These are phyloP conservation scores for Clausena lansium DNA, from an alignment of 345 rosid genomes.

Conservation along the genomic window DNA sequence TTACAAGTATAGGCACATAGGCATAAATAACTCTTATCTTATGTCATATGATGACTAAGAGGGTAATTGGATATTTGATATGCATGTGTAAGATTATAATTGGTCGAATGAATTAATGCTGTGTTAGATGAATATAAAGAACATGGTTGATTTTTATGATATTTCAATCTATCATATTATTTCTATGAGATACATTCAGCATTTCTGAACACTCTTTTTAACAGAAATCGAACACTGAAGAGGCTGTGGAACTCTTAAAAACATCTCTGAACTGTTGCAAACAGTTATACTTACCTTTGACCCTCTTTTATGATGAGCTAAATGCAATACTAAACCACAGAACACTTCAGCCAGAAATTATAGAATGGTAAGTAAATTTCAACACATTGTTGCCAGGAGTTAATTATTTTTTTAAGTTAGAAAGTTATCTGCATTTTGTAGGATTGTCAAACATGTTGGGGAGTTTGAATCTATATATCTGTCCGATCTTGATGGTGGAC, in stretches of 20 bases:
- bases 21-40: not conserved
- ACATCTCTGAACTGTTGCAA: conserved; percentile 69
- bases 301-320: conserved; percentile 77
- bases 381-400: not conserved
- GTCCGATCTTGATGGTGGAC: conserved; percentile 69
- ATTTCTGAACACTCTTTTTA: conserved; percentile 10
- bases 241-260: conserved; percentile 74
- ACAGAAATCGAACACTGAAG: conserved; percentile 66
- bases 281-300: conserved; percentile 47
- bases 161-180: not conserved
- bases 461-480: conserved; percentile 74
- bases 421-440: conserved; percentile 28
- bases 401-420: not conserved
- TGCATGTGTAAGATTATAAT: not conserved
- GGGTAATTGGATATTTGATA: not conserved
- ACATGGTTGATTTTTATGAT: conserved; percentile 2
- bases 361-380: conserved; percentile 61
- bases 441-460: conserved; percentile 74
- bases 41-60: not conserved
- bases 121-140: not conserved
- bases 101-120: not conserved
- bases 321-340: conserved; percentile 44
- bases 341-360: conserved; percentile 63
- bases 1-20: not conserved
- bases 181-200: conserved; percentile 7